Base-by-base conservation (phyloP, 2,329 filamentous ascomycete species). In the Aspergillus sp. region DNA sequence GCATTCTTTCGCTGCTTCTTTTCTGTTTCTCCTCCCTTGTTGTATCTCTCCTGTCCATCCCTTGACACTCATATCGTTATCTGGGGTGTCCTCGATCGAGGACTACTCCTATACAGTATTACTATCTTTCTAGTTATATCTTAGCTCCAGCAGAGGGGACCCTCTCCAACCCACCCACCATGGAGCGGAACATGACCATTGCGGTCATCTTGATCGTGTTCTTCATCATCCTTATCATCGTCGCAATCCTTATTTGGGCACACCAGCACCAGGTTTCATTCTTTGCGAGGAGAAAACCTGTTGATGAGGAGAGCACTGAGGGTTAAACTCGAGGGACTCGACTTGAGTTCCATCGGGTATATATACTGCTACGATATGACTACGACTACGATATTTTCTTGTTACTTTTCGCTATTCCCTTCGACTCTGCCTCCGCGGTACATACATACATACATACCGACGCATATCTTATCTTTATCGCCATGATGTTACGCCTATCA, bases 181-280 rank as follows among this genome's bases (percentile, higher is more conserved):
- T 78, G 72, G 19, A 66, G 79, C 61, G 69, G 71, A 81, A 81
- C 68, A 72, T 79, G 64, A 71, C 77, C 63, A 78, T 81, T 60
- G 79, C 79, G 13, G 74, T 81, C 57, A 81, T 81, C 65, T 74
- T 81, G 61, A 79, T 81, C 63, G 60, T 79, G 45, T 71, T 81
- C 54, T 81, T 81, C 65, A 59, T 81, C 51, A 58, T 81, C 47
- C 74, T 81, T 40, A 76, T 75, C 19, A 58, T 77, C 24, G 73
- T 75, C 41, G 77, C 74, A 4, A 77, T 72, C 51, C 65, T 65
- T 9, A 74, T 75, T 61, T 75, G 67, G 53, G 68, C 70, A 5
- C 65, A 71, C 51, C 66, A 73, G 51, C 68, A 74, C 58, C 69
- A 69, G 30, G 62, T 72, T 24, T 61, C 64, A 0, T 65, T 73